A percentile compares a stretch with the other conserved stretches of the same genome.
phyloP scores from a whole-genome alignment of 2,329 filamentous ascomycete species.

The Xylaria digitata region DNA sequence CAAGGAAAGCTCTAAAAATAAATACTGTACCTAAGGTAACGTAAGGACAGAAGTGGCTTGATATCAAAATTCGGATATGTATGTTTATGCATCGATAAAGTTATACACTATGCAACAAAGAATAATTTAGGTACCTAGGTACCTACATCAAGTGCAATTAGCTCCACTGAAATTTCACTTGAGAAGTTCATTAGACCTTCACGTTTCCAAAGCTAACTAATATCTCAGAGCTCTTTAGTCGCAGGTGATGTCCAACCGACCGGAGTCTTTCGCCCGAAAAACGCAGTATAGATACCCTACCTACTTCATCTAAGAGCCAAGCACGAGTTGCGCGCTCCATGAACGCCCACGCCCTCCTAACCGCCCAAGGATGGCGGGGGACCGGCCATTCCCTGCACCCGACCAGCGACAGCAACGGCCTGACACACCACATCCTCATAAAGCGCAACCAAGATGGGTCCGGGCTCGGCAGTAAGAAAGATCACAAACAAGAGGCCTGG shows the following conservation, averaged over 20 bases:
- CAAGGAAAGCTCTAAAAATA: no score
- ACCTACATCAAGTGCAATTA: background rate
- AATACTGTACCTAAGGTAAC: no score
- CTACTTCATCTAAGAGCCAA: background rate
- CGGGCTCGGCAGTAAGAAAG: slow-evolving; percentile 81
- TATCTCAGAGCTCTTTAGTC: background rate
- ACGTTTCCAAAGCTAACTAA: background rate
- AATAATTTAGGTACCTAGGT: background rate
- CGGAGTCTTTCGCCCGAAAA: background rate
- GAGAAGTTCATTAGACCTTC: slow-evolving; percentile 9
- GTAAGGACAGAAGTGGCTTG: no score
- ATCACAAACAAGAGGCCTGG: slow-evolving; percentile 84
- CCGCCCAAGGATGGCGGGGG: slow-evolving; percentile 89
- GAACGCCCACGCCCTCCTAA: slow-evolving; percentile 86
- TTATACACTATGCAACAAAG: background rate
- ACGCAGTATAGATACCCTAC: background rate
- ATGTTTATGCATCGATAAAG: background rate
- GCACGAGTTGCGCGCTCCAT: slow-evolving; percentile 59
- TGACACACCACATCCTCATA: slow-evolving; percentile 84
- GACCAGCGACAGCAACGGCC: slow-evolving; percentile 76
- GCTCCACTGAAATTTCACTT: slow-evolving; percentile 40
- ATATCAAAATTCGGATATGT: no score
- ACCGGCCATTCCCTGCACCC: slow-evolving; percentile 88
- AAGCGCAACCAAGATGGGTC: slow-evolving; percentile 83
- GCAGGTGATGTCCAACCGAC: background rate